phyloP scores from a whole-genome alignment of 2,329 filamentous ascomycete species.

The Parascedosporium putredinis region DNA sequence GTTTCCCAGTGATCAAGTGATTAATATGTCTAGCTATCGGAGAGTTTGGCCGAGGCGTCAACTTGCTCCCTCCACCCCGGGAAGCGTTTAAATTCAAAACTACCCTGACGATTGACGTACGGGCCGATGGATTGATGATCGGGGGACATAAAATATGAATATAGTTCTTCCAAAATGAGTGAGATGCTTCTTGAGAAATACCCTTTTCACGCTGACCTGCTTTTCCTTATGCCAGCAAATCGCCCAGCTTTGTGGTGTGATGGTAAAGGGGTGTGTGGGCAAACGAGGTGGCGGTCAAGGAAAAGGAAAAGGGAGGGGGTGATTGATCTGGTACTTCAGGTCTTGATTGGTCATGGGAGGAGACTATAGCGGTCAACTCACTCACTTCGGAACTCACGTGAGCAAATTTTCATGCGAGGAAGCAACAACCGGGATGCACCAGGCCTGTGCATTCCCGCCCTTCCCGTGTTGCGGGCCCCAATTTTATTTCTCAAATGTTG shows the following conservation, averaged over 20 bases:
- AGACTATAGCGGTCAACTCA: not conserved
- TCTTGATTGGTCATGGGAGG: not conserved
- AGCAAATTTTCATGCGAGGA: slow-evolving; percentile 6
- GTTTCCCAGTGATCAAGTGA: too few relatives aligned
- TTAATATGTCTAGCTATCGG: too few relatives aligned
- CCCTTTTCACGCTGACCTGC: not conserved
- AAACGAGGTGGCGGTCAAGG: not conserved
- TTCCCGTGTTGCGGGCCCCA: slow-evolving; percentile 4
- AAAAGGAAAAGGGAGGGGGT: not conserved
- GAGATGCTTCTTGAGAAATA: not conserved
- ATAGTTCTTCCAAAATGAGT: not conserved
- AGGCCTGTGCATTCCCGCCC: slow-evolving; percentile 7
- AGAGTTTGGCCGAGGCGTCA: too few relatives aligned
- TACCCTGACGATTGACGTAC: too few relatives aligned
- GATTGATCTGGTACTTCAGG: not conserved
- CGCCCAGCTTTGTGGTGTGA: too few relatives aligned
- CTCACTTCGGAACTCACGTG: slow-evolving; percentile 3
- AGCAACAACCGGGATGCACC: slow-evolving; percentile 1
- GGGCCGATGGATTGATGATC: not conserved
- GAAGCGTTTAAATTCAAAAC: too few relatives aligned
- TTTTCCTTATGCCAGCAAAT: not conserved
- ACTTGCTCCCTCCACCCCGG: too few relatives aligned
- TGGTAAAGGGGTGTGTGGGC: not conserved
- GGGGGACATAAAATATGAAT: not conserved
- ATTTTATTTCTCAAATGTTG: slow-evolving; percentile 1